Evolutionary conservation across 257 asterid genomes (phyloP), one percentile per base, ranked within the genome.

Genomic region (Petrea volubilis): DNA sequence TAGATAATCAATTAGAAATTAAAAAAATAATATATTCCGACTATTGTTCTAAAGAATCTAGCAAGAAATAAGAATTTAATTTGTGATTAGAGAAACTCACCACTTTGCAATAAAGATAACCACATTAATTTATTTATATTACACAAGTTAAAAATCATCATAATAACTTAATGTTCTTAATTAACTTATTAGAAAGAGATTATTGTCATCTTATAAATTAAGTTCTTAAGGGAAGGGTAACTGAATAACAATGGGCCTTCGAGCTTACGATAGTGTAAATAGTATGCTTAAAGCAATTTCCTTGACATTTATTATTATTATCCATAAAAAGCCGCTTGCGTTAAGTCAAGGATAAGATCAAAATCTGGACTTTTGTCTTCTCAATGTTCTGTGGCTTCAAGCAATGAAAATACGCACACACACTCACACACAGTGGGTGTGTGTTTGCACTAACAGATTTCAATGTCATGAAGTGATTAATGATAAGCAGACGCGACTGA

Each of bases 341-440:
- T 83, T 57, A 70, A 86, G 75, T 76, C 84, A 79, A 83, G 73
- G 88, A 64, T 69, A 77, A 64, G 74, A 81, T 67, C 79, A 76
- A 78, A 72, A 71, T 70, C 74, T 61, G 63, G 73, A 31, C 24
- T 57, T 27, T 18, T 68, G 67, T 7, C 38, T 74, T 64, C 57
- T 41, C 41, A 33, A 43, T 15, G 8, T 57, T 75, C 67, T 36
- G 40, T 67, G 67, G 74, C 84, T 69, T 82, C 68, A 73, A 82
- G 88, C 86, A 78, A 80, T 73, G 47, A 53, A 46, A 60, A 11
- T 13, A 2, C 4, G n/a, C n/a, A 60, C 34, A 64, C 75, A 18
- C 63, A 67, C 25, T 49, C 47, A 46, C 57, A 71, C 76, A 28
- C 71, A 28, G 44, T 46, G 56, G 10, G 68, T 72, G 83, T 69